Conservation (phyloP, 2,329 filamentous ascomycete species). For the Bimuria novae-zelandiae region DNA sequence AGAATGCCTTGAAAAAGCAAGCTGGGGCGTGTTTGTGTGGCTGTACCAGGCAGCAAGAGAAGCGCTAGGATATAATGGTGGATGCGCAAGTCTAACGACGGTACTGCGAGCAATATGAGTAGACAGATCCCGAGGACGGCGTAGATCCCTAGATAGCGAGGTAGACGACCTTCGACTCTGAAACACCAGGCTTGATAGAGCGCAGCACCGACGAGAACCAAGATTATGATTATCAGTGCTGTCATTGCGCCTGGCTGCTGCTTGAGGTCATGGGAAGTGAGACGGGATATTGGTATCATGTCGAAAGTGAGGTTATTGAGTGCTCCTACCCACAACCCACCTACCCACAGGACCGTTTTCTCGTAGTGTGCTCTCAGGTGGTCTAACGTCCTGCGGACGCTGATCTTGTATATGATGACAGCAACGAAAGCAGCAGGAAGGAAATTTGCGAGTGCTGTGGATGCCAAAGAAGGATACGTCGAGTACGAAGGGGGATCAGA, state of each 20-base stretch:
- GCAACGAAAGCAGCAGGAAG: conserved; percentile 40
- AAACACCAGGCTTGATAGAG: conserved; percentile 42
- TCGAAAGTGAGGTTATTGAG: conserved; percentile 41
- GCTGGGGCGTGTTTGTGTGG: conserved; percentile 81
- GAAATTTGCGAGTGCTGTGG: conserved; percentile 36
- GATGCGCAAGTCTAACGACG: conserved; percentile 84
- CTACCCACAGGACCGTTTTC: conserved; percentile 45
- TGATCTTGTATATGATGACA: conserved; percentile 35
- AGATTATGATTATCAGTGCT: conserved; percentile 39
- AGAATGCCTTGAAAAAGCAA: conserved; percentile 90
- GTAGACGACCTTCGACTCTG: conserved; percentile 54
- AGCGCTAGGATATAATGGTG: conserved; percentile 89
- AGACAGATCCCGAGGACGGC: conserved; percentile 77
- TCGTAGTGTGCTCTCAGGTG: conserved; percentile 41
- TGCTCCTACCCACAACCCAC: conserved; percentile 42
- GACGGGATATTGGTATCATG: conserved; percentile 41
- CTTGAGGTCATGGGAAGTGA: conserved; percentile 42
- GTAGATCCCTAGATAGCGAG: conserved; percentile 79
- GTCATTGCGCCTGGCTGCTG: conserved; percentile 46
- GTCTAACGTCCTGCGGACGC: conserved; percentile 31
- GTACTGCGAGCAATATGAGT: conserved; percentile 73
- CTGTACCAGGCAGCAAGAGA: conserved; percentile 86
- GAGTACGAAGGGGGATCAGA: conserved; percentile 41
- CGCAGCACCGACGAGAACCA: conserved; percentile 31
- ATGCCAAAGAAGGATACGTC: conserved; percentile 38